Conservation (phyloP, 108 stramenopile species). For the Fistulifera pelliculosa region DNA sequence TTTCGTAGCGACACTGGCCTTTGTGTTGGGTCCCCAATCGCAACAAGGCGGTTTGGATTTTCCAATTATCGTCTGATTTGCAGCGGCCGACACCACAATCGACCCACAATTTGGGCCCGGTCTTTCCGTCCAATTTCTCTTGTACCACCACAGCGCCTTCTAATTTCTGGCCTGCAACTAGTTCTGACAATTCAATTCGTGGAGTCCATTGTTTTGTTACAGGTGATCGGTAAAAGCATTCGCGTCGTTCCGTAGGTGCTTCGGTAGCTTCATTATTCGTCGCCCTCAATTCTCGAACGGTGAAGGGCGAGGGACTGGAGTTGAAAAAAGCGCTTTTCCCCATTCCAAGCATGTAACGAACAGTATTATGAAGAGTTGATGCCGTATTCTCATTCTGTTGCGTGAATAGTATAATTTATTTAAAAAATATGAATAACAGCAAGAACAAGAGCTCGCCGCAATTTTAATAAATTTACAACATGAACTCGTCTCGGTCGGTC, state of each 20-base stretch:
- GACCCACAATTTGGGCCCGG: conserved; percentile 65
- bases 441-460: too few relatives aligned
- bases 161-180: conserved; percentile 54
- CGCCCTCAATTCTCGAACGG: too few relatives aligned
- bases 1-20: conserved; percentile 48
- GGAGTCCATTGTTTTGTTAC: conserved; percentile 26
- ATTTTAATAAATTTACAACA: too few relatives aligned
- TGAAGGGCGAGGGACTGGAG: too few relatives aligned
- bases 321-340: too few relatives aligned
- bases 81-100: conserved; percentile 49
- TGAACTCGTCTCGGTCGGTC: too few relatives aligned
- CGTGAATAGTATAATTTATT: too few relatives aligned
- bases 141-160: conserved; percentile 35
- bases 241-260: neutral
- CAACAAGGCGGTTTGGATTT: conserved; percentile 60
- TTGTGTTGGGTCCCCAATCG: conserved; percentile 41
- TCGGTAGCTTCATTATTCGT: neutral
- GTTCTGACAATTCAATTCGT: conserved; percentile 37
- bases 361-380: too few relatives aligned
- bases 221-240: conserved; percentile 2
- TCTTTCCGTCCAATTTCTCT: conserved; percentile 51
- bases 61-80: conserved; percentile 22
- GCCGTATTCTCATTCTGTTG: too few relatives aligned
- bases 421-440: too few relatives aligned
- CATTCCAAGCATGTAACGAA: too few relatives aligned